Evolutionary conservation across 2,329 filamentous ascomycete species (phyloP).

Genomic region (Claviceps humidiphila): DNA sequence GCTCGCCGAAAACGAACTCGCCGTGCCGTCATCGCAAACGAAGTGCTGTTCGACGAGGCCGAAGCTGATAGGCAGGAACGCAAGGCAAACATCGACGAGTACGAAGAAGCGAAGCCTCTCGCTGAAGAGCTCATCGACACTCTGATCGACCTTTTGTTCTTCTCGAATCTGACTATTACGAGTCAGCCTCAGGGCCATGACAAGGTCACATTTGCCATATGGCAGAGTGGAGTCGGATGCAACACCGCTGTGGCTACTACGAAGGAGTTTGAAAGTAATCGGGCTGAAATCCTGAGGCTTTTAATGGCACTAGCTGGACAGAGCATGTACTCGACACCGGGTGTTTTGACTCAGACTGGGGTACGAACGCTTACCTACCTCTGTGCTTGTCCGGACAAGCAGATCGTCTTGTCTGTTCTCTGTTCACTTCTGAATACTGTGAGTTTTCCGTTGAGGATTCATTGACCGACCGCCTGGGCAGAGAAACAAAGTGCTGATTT

Average conservation of each 20-base stretch:
- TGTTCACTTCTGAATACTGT: slow-evolving; percentile 93
- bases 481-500: no score
- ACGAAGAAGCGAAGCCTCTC: slow-evolving; percentile 72
- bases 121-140: slow-evolving; percentile 90
- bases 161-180: slow-evolving; percentile 76
- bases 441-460: slow-evolving; percentile 19
- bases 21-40: slow-evolving; percentile 50
- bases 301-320: slow-evolving; percentile 77
- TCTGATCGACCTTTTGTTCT: slow-evolving; percentile 80
- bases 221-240: slow-evolving; percentile 95
- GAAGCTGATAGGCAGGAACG: slow-evolving; percentile 38
- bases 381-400: slow-evolving; percentile 77
- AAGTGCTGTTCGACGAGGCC: slow-evolving; percentile 75
- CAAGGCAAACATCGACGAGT: slow-evolving; percentile 43
- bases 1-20: slow-evolving; percentile 58
- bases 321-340: slow-evolving; percentile 84
- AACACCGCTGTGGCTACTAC: slow-evolving; percentile 78
- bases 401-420: slow-evolving; percentile 75
- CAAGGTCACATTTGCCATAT: slow-evolving; percentile 87
- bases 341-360: slow-evolving; percentile 65
- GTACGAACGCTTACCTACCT: slow-evolving; percentile 80
- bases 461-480: no score
- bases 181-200: slow-evolving; percentile 54
- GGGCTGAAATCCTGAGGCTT: slow-evolving; percentile 77
- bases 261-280: slow-evolving; percentile 85